These are phyloP conservation scores for Fraxinus paxiana DNA, from an alignment of 305 asterid species.

Conservation along the genomic window DNA sequence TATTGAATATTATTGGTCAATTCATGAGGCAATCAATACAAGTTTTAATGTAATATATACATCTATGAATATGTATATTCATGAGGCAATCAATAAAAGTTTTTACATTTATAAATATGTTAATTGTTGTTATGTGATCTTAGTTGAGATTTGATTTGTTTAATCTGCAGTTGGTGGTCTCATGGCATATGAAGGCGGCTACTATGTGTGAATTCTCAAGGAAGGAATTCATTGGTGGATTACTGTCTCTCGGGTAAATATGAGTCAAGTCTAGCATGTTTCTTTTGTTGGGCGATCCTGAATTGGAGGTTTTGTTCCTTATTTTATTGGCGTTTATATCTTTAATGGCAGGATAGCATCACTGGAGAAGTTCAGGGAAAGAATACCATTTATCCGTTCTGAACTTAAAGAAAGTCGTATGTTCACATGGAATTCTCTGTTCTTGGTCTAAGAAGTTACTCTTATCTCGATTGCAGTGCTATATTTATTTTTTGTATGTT, in stretches of 20 bases:
- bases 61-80: not conserved
- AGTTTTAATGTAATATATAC: not conserved
- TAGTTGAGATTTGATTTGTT: constrained; percentile 15
- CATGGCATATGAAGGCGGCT: constrained; percentile 99
- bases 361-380: constrained; percentile 82
- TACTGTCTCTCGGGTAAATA: constrained; percentile 81
- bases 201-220: constrained; percentile 99
- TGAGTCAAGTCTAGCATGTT: constrained; percentile 19
- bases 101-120: not conserved
- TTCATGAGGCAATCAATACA: not conserved
- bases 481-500: not conserved
- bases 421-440: constrained; percentile 33
- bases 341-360: constrained; percentile 74
- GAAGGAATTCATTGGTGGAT: constrained; percentile 88
- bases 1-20: not conserved
- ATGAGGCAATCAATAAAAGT: not conserved
- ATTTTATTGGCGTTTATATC: constrained; percentile 18
- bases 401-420: constrained; percentile 95
- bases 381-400: constrained; percentile 81
- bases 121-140: not conserved
- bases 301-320: constrained; percentile 15
- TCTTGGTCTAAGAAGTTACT: not conserved
- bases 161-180: constrained; percentile 70
- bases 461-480: not conserved
- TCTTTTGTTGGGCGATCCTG: not conserved